Percentiles rank a stretch among this genome's conserved stretches.
Conservation (phyloP, 805 yeast species). For the Barnettozyma salicaria region DNA sequence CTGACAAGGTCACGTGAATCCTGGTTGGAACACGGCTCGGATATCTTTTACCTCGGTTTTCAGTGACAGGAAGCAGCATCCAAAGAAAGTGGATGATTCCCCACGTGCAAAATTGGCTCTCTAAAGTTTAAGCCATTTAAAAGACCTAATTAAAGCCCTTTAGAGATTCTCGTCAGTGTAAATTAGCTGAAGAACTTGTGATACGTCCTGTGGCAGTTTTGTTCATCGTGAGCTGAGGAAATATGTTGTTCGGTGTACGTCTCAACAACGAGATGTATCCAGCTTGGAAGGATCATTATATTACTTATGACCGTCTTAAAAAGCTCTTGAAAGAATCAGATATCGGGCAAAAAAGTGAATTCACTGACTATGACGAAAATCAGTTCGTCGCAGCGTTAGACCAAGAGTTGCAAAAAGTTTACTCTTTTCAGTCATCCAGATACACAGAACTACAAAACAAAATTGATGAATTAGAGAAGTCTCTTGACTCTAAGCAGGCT, state of each 20-base stretch:
- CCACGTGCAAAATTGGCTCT: too few relatives aligned
- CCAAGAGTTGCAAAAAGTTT: slow-evolving; percentile 69
- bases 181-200: too few relatives aligned
- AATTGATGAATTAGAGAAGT: slow-evolving; percentile 57
- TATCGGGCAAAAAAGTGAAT: slow-evolving; percentile 33
- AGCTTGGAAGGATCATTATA: slow-evolving; percentile 80
- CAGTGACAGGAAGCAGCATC: too few relatives aligned
- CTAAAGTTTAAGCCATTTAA: too few relatives aligned
- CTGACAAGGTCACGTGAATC: too few relatives aligned
- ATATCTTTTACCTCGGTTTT: too few relatives aligned
- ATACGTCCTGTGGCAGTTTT: too few relatives aligned
- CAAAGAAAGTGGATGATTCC: too few relatives aligned
- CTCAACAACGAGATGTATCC: slow-evolving; percentile 74
- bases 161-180: too few relatives aligned
- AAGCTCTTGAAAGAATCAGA: slow-evolving; percentile 65
- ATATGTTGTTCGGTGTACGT: slow-evolving; percentile 83
- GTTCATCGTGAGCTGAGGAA: too few relatives aligned
- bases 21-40: too few relatives aligned
- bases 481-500: slow-evolving; percentile 39
- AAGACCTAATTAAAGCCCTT: too few relatives aligned
- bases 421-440: slow-evolving; percentile 60
- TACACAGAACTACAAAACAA: slow-evolving; percentile 62
- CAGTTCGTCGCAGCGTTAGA: slow-evolving; percentile 63
- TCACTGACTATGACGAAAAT: slow-evolving; percentile 71
- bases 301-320: slow-evolving; percentile 60